Evolutionary conservation across 768 basidiomycete species (phyloP).

Genomic region (Hemileccinum impolitum): DNA sequence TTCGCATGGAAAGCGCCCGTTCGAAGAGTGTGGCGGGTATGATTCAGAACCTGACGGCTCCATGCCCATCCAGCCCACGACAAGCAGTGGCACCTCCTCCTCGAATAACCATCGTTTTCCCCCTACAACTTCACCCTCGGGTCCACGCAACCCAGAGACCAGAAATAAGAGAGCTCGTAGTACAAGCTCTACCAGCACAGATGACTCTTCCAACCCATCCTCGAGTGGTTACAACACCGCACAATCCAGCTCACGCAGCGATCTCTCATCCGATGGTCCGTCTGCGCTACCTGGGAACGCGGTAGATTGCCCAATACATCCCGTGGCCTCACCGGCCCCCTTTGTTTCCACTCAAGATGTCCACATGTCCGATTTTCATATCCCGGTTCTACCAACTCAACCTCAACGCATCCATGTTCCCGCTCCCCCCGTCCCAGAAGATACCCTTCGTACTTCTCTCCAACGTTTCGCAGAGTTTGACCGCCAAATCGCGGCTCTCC

Average conservation of each 20-base stretch:
- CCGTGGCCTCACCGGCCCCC: slow-evolving; percentile 31
- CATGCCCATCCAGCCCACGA: slow-evolving; percentile 23
- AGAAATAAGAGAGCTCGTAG: slow-evolving; percentile 60
- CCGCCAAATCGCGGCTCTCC: slow-evolving; percentile 47
- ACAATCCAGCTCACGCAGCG: slow-evolving; percentile 34
- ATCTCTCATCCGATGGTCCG: slow-evolving; percentile 21
- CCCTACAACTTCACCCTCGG: neutral
- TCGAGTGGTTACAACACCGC: slow-evolving; percentile 37
- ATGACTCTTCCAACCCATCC: slow-evolving; percentile 31
- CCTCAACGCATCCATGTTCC: slow-evolving; percentile 12
- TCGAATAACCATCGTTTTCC: slow-evolving; percentile 11
- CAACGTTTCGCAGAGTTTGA: slow-evolving; percentile 56
- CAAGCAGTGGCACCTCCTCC: slow-evolving; percentile 26
- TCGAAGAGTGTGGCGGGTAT: slow-evolving; percentile 33
- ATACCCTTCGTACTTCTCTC: slow-evolving; percentile 42
- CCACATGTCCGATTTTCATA: slow-evolving; percentile 43
- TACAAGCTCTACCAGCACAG: slow-evolving; percentile 44
- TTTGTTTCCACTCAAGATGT: slow-evolving; percentile 46
- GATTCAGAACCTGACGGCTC: slow-evolving; percentile 30
- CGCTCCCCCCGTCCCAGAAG: slow-evolving; percentile 26
- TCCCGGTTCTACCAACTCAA: slow-evolving; percentile 21
- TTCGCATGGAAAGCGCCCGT: slow-evolving; percentile 31
- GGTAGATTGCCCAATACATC: slow-evolving; percentile 18
- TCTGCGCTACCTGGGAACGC: slow-evolving; percentile 10
- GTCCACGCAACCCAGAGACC: slow-evolving; percentile 40